phyloP scores from a whole-genome alignment of 768 basidiomycete genomes.

The Hygrocybe coccinea region DNA sequence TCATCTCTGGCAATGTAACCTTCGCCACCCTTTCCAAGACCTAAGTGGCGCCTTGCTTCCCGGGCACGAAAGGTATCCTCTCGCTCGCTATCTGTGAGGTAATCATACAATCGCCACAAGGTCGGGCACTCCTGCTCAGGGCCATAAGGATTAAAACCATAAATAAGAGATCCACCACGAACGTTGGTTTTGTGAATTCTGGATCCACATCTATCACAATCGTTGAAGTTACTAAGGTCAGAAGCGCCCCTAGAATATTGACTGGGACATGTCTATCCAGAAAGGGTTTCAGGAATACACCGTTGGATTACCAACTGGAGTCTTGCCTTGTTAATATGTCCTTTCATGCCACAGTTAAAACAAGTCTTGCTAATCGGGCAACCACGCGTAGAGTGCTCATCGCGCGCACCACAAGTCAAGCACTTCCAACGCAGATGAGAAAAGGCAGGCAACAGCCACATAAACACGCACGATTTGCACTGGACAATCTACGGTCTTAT shows the following conservation, averaged over 20 bases:
- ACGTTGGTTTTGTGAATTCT: slow-evolving; percentile 61
- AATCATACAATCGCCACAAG: slow-evolving; percentile 76
- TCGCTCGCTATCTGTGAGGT: slow-evolving; percentile 54
- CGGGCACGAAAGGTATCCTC: slow-evolving; percentile 41
- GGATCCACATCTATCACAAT: slow-evolving; percentile 70
- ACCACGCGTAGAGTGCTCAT: slow-evolving; percentile 71
- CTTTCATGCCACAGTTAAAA: slow-evolving; percentile 78
- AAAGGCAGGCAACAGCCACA: slow-evolving; percentile 1
- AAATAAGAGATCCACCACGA: slow-evolving; percentile 17
- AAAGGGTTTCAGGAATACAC: not conserved
- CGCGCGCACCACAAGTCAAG: slow-evolving; percentile 71
- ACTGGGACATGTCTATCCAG: slow-evolving; percentile 65
- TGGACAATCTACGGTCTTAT: slow-evolving; percentile 64
- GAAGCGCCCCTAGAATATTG: slow-evolving; percentile 31
- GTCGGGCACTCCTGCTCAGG: slow-evolving; percentile 73
- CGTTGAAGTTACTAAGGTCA: slow-evolving; percentile 32
- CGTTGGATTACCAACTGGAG: not conserved
- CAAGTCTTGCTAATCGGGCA: slow-evolving; percentile 81
- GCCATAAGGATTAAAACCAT: not conserved
- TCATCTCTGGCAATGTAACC: slow-evolving; percentile 68
- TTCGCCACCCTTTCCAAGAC: slow-evolving; percentile 68
- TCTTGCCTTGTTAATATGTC: slow-evolving; percentile 66
- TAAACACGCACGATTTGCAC: slow-evolving; percentile 55
- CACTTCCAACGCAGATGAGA: slow-evolving; percentile 43
- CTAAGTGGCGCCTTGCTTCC: slow-evolving; percentile 43